Conservation (phyloP, 2,329 filamentous ascomycete species). For the Ophiostoma quercus region DNA sequence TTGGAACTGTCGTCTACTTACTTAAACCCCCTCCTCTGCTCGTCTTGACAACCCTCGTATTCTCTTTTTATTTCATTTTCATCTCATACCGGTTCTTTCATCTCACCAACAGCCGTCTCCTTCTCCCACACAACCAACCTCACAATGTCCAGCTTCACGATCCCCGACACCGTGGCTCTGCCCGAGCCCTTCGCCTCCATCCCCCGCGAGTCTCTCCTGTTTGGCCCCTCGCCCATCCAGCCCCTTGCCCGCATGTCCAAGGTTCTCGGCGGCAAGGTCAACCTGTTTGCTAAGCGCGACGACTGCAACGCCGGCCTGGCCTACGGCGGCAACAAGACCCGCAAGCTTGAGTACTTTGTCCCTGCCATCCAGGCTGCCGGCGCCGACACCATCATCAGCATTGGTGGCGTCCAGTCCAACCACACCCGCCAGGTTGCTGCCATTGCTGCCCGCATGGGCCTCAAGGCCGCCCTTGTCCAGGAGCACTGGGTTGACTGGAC, state of each 20-base stretch:
- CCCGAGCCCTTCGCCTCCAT: slow-evolving; percentile 60
- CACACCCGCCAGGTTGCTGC: slow-evolving; percentile 64
- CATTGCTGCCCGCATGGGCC: slow-evolving; percentile 52
- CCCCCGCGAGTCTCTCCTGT: slow-evolving; percentile 56
- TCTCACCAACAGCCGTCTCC: not conserved
- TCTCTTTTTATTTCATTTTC: not conserved
- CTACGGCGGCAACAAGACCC: slow-evolving; percentile 64
- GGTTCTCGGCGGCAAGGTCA: slow-evolving; percentile 54
- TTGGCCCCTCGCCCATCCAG: slow-evolving; percentile 65
- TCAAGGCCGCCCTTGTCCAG: slow-evolving; percentile 55
- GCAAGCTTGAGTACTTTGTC: slow-evolving; percentile 65
- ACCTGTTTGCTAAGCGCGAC: slow-evolving; percentile 66
- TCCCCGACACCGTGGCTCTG: slow-evolving; percentile 34
- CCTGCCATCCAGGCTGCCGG: slow-evolving; percentile 55
- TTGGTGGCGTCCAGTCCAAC: slow-evolving; percentile 65
- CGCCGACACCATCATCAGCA: slow-evolving; percentile 58
- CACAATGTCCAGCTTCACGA: slow-evolving; percentile 18
- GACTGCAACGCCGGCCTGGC: slow-evolving; percentile 65
- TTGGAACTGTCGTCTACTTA: not conserved
- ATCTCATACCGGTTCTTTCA: not conserved
- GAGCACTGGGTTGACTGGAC: slow-evolving; percentile 64
- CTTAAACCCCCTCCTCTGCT: slow-evolving; percentile 10
- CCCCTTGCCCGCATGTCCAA: slow-evolving; percentile 58
- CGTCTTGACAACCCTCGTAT: not conserved
- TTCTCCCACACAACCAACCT: not conserved